A percentile compares a stretch with the other conserved stretches of the same genome.
Evolutionary conservation across 2,329 filamentous ascomycete species (phyloP).

Genomic region (Xylaria sp.): DNA sequence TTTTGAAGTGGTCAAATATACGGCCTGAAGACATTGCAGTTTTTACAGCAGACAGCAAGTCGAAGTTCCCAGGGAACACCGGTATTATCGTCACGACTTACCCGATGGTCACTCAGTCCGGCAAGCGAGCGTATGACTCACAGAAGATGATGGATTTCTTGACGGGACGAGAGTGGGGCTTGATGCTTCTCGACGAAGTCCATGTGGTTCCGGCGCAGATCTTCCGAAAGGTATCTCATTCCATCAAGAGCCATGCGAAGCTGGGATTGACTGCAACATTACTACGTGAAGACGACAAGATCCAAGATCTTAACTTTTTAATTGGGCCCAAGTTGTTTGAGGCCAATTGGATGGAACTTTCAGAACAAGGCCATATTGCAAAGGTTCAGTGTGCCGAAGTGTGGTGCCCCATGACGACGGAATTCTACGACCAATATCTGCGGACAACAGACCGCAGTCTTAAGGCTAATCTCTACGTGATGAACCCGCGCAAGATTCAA

Average conservation of each 20-base stretch:
- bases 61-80: constrained; percentile 83
- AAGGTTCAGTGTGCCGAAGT: constrained; percentile 98
- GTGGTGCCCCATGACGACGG: constrained; percentile 99
- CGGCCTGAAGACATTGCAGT: constrained; percentile 92
- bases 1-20: constrained; percentile 97
- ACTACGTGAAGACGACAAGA: constrained; percentile 97
- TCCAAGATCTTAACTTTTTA: constrained; percentile 94
- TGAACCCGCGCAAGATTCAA: constrained; percentile 98
- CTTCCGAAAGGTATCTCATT: constrained; percentile 92
- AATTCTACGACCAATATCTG: constrained; percentile 96
- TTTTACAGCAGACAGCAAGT: constrained; percentile 94
- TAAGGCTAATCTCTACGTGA: constrained; percentile 78
- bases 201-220: constrained; percentile 98
- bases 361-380: constrained; percentile 95
- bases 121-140: constrained; percentile 88
- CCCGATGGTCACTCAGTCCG: constrained; percentile 95
- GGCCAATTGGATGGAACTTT: constrained; percentile 99
- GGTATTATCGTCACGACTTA: constrained; percentile 98
- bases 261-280: constrained; percentile 93
- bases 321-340: constrained; percentile 98
- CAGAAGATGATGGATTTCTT: constrained; percentile 99
- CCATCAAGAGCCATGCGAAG: constrained; percentile 95
- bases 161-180: constrained; percentile 88
- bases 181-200: constrained; percentile 97
- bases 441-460: constrained; percentile 53